phyloP scores from a whole-genome alignment of 352 stramenopile species.

The Phytophthora sp. region DNA sequence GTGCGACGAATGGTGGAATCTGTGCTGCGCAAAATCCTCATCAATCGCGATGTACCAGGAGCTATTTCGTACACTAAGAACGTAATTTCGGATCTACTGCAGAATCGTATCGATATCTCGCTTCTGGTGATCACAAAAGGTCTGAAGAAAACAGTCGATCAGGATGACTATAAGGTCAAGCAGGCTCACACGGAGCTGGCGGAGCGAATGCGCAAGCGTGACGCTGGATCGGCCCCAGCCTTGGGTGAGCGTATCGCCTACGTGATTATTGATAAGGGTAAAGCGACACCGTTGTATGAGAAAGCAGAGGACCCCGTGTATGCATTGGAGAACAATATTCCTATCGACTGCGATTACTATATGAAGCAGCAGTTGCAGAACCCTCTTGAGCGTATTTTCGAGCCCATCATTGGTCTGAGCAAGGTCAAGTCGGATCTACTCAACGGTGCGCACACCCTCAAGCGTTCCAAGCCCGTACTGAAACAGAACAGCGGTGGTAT shows the following conservation, averaged over 20 bases:
- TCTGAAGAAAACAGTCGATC: conserved; percentile 98
- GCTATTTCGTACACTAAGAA: conserved; percentile 98
- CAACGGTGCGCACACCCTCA: conserved; percentile 97
- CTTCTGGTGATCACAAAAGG: conserved; percentile 99
- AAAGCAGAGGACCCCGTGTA: conserved; percentile 99
- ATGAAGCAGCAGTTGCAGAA: conserved; percentile 99
- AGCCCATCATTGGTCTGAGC: conserved; percentile 96
- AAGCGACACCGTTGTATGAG: conserved; percentile 96
- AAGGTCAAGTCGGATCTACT: conserved; percentile 93
- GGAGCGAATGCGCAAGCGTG: conserved; percentile 98
- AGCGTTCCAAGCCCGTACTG: conserved; percentile 96
- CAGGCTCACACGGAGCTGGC: conserved; percentile 99
- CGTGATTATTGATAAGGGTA: conserved; percentile 98
- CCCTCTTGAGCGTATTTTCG: conserved; percentile 98
- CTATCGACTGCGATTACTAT: conserved; percentile 99
- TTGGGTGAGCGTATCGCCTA: conserved; percentile 99
- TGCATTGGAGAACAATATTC: conserved; percentile 98
- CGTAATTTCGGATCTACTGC: conserved; percentile 98
- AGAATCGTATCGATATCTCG: conserved; percentile 99
- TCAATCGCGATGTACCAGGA: conserved; percentile 95
- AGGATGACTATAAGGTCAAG: conserved; percentile 99
- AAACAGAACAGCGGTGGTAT: conserved; percentile 97
- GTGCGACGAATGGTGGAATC: conserved; percentile 98
- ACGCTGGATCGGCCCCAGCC: conserved; percentile 96
- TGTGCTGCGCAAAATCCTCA: conserved; percentile 98